Conservation (phyloP, 768 basidiomycete species). For the Boletus coccyginus region DNA sequence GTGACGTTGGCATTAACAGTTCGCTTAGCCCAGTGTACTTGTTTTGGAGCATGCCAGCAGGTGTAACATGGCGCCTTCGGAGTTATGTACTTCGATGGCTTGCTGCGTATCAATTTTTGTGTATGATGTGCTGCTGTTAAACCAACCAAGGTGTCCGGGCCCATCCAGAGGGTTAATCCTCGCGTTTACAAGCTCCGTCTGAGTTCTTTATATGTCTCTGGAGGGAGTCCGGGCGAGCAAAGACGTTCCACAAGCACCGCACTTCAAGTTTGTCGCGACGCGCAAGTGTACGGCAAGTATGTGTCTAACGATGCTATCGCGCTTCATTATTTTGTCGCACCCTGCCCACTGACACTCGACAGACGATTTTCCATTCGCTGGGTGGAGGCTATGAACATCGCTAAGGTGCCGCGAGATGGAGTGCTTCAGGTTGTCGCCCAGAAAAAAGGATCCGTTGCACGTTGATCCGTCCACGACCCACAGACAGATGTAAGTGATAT, state of each 20-base stretch:
- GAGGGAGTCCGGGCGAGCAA: slow-evolving; percentile 28
- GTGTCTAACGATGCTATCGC: slow-evolving; percentile 25
- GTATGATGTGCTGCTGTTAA: too few relatives aligned
- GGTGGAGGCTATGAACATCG: slow-evolving; percentile 1
- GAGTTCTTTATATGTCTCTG: slow-evolving; percentile 23
- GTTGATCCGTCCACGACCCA: slow-evolving; percentile 9
- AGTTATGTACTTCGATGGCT: too few relatives aligned
- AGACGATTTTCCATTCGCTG: neutral
- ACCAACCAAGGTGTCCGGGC: too few relatives aligned
- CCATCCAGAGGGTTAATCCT: neutral
- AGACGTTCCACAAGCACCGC: slow-evolving; percentile 20
- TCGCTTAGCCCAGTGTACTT: neutral
- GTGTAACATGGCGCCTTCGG: too few relatives aligned
- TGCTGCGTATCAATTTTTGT: too few relatives aligned
- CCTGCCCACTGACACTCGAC: slow-evolving; percentile 16
- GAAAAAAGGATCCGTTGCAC: neutral
- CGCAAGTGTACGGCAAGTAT: slow-evolving; percentile 22
- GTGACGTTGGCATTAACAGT: neutral
- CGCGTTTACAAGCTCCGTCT: slow-evolving; percentile 1
- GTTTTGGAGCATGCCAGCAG: neutral
- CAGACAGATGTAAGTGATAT: neutral
- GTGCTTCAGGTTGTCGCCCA: slow-evolving; percentile 7
- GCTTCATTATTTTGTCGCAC: slow-evolving; percentile 23
- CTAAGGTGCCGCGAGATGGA: slow-evolving; percentile 11
- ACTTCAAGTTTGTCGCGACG: slow-evolving; percentile 3